These are phyloP conservation scores for Kregervanrija pseudodelftensis DNA, from an alignment of 805 yeast species.

Conservation along the genomic window DNA sequence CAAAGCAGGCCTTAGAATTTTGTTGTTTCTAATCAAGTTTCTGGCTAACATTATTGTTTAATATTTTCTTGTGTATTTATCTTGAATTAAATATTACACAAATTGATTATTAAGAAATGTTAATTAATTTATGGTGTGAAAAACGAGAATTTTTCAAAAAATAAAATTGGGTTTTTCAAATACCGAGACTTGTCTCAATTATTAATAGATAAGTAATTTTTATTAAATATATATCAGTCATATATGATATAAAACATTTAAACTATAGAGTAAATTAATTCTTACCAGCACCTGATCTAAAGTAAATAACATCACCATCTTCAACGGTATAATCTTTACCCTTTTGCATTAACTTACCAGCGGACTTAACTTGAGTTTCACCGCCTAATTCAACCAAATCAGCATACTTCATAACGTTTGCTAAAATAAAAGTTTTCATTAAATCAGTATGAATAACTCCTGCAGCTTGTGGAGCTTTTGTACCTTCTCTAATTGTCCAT, in stretches of 20 bases:
- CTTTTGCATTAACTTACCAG: conserved; percentile 54
- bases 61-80: neutral
- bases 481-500: conserved; percentile 76
- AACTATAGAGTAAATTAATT: conserved; percentile 12
- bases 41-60: neutral
- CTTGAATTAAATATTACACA: neutral
- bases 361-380: conserved; percentile 42
- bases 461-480: conserved; percentile 84
- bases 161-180: too few relatives aligned
- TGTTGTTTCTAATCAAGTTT: too few relatives aligned
- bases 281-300: conserved; percentile 68
- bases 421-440: conserved; percentile 72
- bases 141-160: too few relatives aligned
- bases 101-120: neutral
- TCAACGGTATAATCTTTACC: conserved; percentile 77
- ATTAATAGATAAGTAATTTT: too few relatives aligned
- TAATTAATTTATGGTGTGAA: neutral
- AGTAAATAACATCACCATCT: conserved; percentile 75
- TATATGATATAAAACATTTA: too few relatives aligned
- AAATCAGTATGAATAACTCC: conserved; percentile 84
- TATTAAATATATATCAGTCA: too few relatives aligned
- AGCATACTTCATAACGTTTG: conserved; percentile 62
- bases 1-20: too few relatives aligned
- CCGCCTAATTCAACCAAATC: conserved; percentile 52
- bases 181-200: too few relatives aligned